These are phyloP conservation scores for Lactifluus pinguis DNA, from an alignment of 768 basidiomycete genomes.

Conservation along the genomic window DNA sequence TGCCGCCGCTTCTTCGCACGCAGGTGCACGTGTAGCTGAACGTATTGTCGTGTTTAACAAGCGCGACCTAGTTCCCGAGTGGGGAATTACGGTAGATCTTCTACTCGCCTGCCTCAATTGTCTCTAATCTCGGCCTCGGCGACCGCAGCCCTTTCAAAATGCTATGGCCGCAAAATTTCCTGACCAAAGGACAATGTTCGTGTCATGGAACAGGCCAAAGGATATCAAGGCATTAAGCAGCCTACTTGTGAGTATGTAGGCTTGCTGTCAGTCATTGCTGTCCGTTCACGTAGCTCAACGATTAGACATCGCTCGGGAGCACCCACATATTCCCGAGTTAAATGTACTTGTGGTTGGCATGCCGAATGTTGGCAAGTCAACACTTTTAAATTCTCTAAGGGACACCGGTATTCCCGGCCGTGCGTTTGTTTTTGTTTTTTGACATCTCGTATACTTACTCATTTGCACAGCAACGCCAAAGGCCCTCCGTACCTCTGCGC, in stretches of 20 bases:
- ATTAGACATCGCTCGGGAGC: conserved; percentile 58
- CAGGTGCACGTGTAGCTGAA: conserved; percentile 44
- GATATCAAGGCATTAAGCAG: conserved; percentile 59
- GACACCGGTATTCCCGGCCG: conserved; percentile 72
- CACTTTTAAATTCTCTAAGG: conserved; percentile 82
- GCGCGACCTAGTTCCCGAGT: conserved; percentile 80
- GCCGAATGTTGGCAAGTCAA: conserved; percentile 99
- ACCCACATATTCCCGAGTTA: conserved; percentile 63
- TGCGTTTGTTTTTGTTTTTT: not conserved
- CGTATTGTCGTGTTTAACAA: conserved; percentile 90
- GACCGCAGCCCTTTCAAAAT: conserved; percentile 55
- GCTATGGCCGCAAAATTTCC: conserved; percentile 68
- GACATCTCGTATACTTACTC: not conserved
- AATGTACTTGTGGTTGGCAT: conserved; percentile 94
- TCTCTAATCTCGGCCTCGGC: not conserved
- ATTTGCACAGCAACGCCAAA: conserved; percentile 59
- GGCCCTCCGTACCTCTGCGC: conserved; percentile 79
- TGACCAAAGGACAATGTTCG: conserved; percentile 58
- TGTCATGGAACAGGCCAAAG: conserved; percentile 57
- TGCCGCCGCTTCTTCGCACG: conserved; percentile 5
- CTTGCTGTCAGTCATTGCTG: not conserved
- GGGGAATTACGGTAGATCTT: conserved; percentile 72
- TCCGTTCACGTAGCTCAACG: not conserved
- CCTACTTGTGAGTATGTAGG: conserved; percentile 63
- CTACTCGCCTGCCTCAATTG: not conserved